These are phyloP conservation scores for Gossypium davidsonii DNA, from an alignment of 441 rosid species.

Conservation along the genomic window DNA sequence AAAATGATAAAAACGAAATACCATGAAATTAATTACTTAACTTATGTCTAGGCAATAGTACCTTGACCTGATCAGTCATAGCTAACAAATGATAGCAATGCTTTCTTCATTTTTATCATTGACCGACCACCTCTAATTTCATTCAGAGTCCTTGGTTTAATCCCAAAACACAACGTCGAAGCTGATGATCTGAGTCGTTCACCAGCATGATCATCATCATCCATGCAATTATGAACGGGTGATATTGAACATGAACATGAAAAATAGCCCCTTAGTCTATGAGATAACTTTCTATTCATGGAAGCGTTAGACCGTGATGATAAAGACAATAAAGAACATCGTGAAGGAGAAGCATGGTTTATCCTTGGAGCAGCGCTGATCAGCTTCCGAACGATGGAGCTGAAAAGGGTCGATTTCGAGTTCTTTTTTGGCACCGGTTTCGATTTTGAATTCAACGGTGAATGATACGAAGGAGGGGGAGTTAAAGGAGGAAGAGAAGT, in stretches of 20 bases:
- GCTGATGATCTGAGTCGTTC: slow-evolving; percentile 20
- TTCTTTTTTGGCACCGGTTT: slow-evolving; percentile 20
- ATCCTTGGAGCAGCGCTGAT: slow-evolving; percentile 13
- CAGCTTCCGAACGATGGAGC: slow-evolving; percentile 16
- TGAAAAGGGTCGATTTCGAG: slow-evolving; percentile 6
- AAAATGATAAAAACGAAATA: background rate
- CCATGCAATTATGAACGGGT: slow-evolving; percentile 12
- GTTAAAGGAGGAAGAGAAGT: slow-evolving; percentile 46
- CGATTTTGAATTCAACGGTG: slow-evolving; percentile 21
- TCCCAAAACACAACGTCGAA: slow-evolving; percentile 32
- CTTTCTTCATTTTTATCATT: slow-evolving; percentile 35
- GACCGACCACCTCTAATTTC: slow-evolving; percentile 24
- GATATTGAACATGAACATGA: slow-evolving; percentile 36
- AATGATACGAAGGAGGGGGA: slow-evolving; percentile 59
- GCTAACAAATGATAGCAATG: slow-evolving; percentile 32
- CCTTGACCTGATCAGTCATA: slow-evolving; percentile 25
- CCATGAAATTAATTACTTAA: background rate
- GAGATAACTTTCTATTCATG: background rate
- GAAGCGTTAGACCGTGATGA: slow-evolving; percentile 17
- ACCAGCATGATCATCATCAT: background rate
- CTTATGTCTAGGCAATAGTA: background rate
- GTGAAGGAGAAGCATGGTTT: slow-evolving; percentile 23
- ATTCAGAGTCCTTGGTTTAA: slow-evolving; percentile 7
- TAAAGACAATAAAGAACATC: slow-evolving; percentile 28
- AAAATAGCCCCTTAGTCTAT: background rate